Base-by-base conservation (phyloP, 345 rosid genomes). In the Populus deltoides region DNA sequence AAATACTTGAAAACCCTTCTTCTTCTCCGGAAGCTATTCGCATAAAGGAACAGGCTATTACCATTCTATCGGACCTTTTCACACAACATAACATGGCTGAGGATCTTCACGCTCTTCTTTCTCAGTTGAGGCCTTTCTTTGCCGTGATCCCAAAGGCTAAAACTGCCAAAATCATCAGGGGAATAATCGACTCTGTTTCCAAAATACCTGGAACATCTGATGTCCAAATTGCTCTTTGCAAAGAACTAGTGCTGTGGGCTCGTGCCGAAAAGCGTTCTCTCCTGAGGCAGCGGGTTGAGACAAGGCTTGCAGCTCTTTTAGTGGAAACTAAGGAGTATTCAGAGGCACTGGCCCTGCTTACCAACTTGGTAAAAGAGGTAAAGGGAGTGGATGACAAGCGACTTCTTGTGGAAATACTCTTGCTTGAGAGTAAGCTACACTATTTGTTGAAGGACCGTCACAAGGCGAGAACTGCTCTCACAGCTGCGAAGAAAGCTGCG, bases 321-420 rank as follows among this genome's bases (percentile, higher is more conserved):
- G 90, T 93, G 97, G 99, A 93, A 82, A 89, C 53, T 81, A 90
- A 92, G 83, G 94, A 92, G 77, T 92, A 91, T 75, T 78, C 92
- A 17, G 99, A 92, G 78, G 98, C 98, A 43, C 80, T 96, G 77
- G 86, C 77, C 31, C 90, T 93, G 51, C 89, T 93, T 73, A 83
- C 97, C 22, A 84, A 85, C 57, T 75, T 96, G 75, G 85, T 93
- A 33, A 96, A 93, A 82, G 99, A 96, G 84, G 99, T 96, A 69
- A 96, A 98, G 82, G 84, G 98, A 73, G 85, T 93, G n/a, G 99
- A 93, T 81, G 99, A 96, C 88, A 93, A 96, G 80, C 93, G 92
- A 22, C 99, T 96, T 43, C 89, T 96, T 15, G 99, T 96, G 67
- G 99, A 96, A 88, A 92, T 96, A 47, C 90, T 93, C 88, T 87